Percentiles rank a stretch among this genome's conserved stretches.
Conservation (phyloP, 257 asterid genomes). For the Striga asiatica region DNA sequence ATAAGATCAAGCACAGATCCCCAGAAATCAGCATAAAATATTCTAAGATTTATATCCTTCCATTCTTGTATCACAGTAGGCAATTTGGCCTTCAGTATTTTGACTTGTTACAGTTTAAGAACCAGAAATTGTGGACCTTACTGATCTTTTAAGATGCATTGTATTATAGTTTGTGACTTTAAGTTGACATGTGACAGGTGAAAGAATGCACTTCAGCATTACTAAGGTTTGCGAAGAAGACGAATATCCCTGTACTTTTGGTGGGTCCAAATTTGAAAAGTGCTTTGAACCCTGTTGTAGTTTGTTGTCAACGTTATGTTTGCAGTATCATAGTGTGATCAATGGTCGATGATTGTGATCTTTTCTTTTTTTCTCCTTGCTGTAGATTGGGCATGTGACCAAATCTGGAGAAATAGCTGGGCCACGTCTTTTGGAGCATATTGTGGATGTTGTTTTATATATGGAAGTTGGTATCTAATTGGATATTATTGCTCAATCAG, state of each 20-base stretch:
- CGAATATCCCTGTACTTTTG: conserved; percentile 76
- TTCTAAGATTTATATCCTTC: neutral
- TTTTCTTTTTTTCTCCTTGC: conserved; percentile 10
- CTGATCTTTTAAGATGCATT: too few species aligned
- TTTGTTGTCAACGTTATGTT: too few species aligned
- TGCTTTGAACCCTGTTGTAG: neutral
- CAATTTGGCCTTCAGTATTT: too few species aligned
- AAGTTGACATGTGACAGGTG: conserved; percentile 41
- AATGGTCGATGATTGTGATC: conserved; percentile 7
- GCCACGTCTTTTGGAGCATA: conserved; percentile 94
- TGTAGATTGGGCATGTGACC: conserved; percentile 90
- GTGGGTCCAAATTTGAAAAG: conserved; percentile 29
- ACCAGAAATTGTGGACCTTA: too few species aligned
- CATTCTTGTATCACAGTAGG: too few species aligned
- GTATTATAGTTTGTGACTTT: neutral
- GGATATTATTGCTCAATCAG: too few species aligned
- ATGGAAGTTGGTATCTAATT: conserved; percentile 83
- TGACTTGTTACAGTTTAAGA: conserved; percentile 8
- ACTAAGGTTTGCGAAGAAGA: conserved; percentile 82
- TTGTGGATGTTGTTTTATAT: conserved; percentile 86
- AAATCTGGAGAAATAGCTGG: conserved; percentile 95
- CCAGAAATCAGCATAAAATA: too few species aligned
- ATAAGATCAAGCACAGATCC: too few species aligned
- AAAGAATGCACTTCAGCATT: conserved; percentile 90
- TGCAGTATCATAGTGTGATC: neutral